These are phyloP conservation scores for Cubamyces lactineus DNA, from an alignment of 768 basidiomycete genomes.

Conservation along the genomic window DNA sequence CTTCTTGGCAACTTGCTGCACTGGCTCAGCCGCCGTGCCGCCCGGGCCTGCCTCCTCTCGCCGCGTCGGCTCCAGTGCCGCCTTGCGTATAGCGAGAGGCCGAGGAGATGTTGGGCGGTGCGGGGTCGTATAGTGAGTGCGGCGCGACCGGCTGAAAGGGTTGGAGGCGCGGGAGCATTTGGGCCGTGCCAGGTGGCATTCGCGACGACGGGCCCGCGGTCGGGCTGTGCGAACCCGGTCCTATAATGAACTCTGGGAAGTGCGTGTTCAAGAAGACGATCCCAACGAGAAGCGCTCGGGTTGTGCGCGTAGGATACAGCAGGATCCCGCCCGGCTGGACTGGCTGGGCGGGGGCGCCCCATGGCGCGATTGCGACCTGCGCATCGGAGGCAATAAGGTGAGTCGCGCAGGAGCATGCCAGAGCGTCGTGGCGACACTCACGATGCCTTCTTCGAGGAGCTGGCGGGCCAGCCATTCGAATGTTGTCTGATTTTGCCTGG, in stretches of 20 bases:
- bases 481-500: conserved; percentile 53
- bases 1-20: conserved; percentile 6
- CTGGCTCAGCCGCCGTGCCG: conserved; percentile 15
- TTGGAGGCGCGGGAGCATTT: conserved; percentile 20
- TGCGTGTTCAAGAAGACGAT: conserved; percentile 29
- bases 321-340: conserved; percentile 51
- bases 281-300: conserved; percentile 33
- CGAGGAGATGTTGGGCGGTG: conserved; percentile 30
- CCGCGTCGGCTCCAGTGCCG: background rate
- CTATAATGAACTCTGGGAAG: conserved; percentile 31
- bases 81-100: conserved; percentile 26
- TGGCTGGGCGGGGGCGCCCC: conserved; percentile 45
- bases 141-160: conserved; percentile 23
- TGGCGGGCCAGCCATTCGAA: conserved; percentile 59
- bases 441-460: conserved; percentile 55
- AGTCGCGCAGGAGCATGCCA: background rate
- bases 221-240: conserved; percentile 6
- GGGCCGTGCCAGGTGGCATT: conserved; percentile 1
- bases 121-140: conserved; percentile 23
- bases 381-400: conserved; percentile 15
- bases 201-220: conserved; percentile 11
- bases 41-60: conserved; percentile 3
- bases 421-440: conserved; percentile 35
- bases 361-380: conserved; percentile 56
- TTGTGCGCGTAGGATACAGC: conserved; percentile 29